These are phyloP conservation scores for Suillus americanus DNA, from an alignment of 768 basidiomycete species.

Conservation along the genomic window DNA sequence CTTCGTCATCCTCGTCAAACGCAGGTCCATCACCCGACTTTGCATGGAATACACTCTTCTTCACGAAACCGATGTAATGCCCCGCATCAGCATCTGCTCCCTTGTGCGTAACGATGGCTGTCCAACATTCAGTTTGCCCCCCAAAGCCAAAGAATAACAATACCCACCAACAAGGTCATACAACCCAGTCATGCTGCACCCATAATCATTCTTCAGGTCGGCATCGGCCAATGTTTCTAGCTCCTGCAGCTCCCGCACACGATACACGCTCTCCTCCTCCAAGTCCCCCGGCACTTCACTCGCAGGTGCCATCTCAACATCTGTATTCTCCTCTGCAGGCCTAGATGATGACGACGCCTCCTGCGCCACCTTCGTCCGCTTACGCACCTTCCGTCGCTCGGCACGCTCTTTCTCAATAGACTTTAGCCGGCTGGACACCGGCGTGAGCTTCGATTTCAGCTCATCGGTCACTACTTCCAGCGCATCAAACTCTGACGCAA, in stretches of 20 bases:
- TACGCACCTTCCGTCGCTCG: conserved; percentile 81
- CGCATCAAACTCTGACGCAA: conserved; percentile 85
- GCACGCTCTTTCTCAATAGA: conserved; percentile 80
- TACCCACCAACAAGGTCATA: conserved; percentile 89
- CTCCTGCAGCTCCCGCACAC: conserved; percentile 63
- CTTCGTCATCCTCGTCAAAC: conserved; percentile 62
- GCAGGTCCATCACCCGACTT: conserved; percentile 16
- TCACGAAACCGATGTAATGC: conserved; percentile 93
- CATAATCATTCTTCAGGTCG: conserved; percentile 64
- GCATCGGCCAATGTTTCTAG: conserved; percentile 64
- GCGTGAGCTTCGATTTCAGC: conserved; percentile 66
- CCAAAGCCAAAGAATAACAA: background rate
- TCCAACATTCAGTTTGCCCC: background rate
- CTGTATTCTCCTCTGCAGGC: conserved; percentile 40
- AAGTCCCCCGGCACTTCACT: conserved; percentile 34
- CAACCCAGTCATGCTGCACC: conserved; percentile 74
- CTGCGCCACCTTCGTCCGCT: conserved; percentile 55
- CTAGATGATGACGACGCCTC: conserved; percentile 21
- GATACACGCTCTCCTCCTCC: conserved; percentile 63
- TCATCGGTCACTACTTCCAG: conserved; percentile 81
- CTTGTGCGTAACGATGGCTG: conserved; percentile 96
- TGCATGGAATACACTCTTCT: conserved; percentile 66
- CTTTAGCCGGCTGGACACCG: conserved; percentile 70
- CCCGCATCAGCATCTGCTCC: conserved; percentile 93
- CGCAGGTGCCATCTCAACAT: conserved; percentile 41